phyloP scores from a whole-genome alignment of 805 yeast species.

The Monosporozyma servazzii region DNA sequence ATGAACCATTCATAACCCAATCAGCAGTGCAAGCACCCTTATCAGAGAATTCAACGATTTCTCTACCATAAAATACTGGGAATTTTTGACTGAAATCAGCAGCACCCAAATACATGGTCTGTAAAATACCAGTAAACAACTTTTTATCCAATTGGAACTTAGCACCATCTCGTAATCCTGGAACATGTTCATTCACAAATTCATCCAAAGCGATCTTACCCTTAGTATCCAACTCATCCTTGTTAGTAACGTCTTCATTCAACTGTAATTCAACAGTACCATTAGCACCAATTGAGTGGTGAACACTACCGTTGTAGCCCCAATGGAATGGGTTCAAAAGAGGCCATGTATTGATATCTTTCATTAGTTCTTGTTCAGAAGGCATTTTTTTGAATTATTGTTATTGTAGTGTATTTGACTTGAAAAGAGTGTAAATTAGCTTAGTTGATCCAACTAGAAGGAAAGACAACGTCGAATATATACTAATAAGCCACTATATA shows the following conservation, averaged over 20 bases:
- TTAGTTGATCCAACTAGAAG: no score
- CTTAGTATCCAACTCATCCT: constrained; percentile 6
- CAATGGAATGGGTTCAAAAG: constrained; percentile 27
- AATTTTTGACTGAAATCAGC: constrained; percentile 45
- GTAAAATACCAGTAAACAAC: constrained; percentile 63
- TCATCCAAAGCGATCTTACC: constrained; percentile 8
- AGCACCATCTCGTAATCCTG: constrained; percentile 39
- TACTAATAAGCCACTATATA: no score
- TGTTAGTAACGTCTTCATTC: not conserved
- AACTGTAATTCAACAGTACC: constrained; percentile 19
- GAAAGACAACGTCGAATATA: no score
- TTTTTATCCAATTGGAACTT: constrained; percentile 53
- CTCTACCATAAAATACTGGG: constrained; percentile 65
- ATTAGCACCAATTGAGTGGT: constrained; percentile 17
- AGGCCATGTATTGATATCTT: constrained; percentile 10
- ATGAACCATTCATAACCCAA: constrained; percentile 38
- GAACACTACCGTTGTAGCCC: constrained; percentile 29
- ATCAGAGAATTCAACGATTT: constrained; percentile 48
- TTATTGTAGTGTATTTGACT: not conserved
- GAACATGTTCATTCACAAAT: constrained; percentile 28
- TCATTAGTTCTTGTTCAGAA: not conserved
- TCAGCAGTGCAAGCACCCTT: constrained; percentile 71
- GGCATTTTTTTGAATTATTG: not conserved
- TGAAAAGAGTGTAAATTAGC: no score
- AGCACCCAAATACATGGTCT: constrained; percentile 60